A percentile compares a stretch with the other conserved stretches of the same genome.
Conservation (phyloP, 2,329 filamentous ascomycete species). For the Apiospora malaysiana region DNA sequence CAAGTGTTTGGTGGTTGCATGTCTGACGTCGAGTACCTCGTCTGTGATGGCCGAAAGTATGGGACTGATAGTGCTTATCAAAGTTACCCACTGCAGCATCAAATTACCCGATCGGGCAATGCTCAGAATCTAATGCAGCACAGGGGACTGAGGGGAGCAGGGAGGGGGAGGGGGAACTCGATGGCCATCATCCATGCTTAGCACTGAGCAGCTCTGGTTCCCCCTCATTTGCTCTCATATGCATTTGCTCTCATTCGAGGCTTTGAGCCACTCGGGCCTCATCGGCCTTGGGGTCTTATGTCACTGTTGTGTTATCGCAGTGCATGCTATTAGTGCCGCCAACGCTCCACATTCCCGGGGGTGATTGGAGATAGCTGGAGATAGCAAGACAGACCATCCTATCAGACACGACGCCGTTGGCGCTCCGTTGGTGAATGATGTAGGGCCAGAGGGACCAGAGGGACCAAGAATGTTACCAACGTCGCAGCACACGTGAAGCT, state of each 20-base stretch:
- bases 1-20: slow-evolving; percentile 3
- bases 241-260: no score
- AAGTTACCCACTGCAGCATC: not conserved
- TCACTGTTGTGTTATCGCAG: slow-evolving; percentile 16
- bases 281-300: slow-evolving; percentile 13
- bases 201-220: not conserved
- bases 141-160: no score
- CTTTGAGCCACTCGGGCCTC: slow-evolving; percentile 16
- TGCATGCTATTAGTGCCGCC: slow-evolving; percentile 13
- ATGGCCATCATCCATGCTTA: not conserved
- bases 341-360: not conserved
- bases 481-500: not conserved
- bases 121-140: not conserved
- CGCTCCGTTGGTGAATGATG: slow-evolving; percentile 2
- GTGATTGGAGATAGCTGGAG: slow-evolving; percentile 18
- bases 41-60: no score
- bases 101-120: slow-evolving; percentile 2
- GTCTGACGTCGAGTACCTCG: not conserved
- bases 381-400: slow-evolving; percentile 7
- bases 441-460: not conserved
- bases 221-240: no score
- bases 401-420: slow-evolving; percentile 14
- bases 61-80: not conserved
- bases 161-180: not conserved
- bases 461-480: not conserved